Base-by-base conservation (phyloP, 176 grass and related monocot species). In the Oryza longistaminata region DNA sequence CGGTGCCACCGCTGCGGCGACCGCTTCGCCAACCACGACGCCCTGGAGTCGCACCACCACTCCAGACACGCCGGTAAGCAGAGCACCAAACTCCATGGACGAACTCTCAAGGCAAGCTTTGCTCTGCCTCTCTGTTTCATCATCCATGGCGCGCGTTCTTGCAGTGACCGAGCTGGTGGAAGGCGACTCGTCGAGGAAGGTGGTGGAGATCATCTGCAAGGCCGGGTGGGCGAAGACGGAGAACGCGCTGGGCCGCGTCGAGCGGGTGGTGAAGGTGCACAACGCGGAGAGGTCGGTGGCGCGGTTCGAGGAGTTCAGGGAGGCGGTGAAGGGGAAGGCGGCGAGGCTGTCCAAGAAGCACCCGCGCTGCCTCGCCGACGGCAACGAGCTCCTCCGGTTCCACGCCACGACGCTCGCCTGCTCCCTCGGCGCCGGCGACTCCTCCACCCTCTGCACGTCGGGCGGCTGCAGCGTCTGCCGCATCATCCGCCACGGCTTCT, bases 381-480 rank as follows among this genome's bases (percentile, higher is more conserved):
- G 94, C 74, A 97, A 97, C 85, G 94, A 97, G 75, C 94, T 97
- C 27, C 70, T 97, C 77, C 91, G 87, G 14, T 97, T 97, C 81
- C 90, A 93, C 66, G 89, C 71, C 64, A 90, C 94, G 17, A 91
- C 89, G 31, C 26, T 90, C 58, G 46, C 49, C 43, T 97, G 94
- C 82, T 90, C 94, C 66, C 89, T 97, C 26, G 89, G 89, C 44
- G 64, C 77, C 22, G 78, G 82, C 24, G 86, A 85, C 10, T 89
- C 81, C 0, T 81, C 85, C 84, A 78, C 80, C 73, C 75, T 97
- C 71, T 97, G 91, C 48, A 64, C 81, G 39, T 93, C 91, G 2
- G 73, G 67, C 12, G 64, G 70, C 31, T 97, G 94, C 85, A 86
- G 77, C 48, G 79, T 97, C 11, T 97, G 94, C 86, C 86, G 87